Evolutionary conservation across 2,329 filamentous ascomycete species (phyloP).

Genomic region (Penicillium janthinellum): DNA sequence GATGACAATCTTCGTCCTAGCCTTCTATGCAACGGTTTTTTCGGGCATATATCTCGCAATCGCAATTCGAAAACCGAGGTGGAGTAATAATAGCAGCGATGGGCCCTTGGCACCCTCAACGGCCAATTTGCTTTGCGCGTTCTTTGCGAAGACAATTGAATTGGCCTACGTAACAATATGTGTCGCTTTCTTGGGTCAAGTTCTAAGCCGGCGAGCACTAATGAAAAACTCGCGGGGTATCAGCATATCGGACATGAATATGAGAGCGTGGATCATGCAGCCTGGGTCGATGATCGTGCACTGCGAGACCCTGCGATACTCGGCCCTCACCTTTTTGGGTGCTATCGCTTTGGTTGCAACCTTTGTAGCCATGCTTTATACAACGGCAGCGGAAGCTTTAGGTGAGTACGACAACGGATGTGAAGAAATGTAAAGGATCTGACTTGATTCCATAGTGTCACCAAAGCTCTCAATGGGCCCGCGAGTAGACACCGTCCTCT

Average conservation of each 20-base stretch:
- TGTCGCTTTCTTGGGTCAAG: slow-evolving; percentile 73
- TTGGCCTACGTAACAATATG: slow-evolving; percentile 76
- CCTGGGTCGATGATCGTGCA: slow-evolving; percentile 73
- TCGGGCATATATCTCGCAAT: slow-evolving; percentile 62
- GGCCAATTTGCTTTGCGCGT: slow-evolving; percentile 67
- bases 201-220: slow-evolving; percentile 69
- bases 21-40: slow-evolving; percentile 41
- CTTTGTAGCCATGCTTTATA: slow-evolving; percentile 70
- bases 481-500: slow-evolving; percentile 54
- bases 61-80: slow-evolving; percentile 64
- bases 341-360: slow-evolving; percentile 65
- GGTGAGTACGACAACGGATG: slow-evolving; percentile 33
- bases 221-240: slow-evolving; percentile 63
- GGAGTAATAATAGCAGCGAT: slow-evolving; percentile 56
- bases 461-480: slow-evolving; percentile 67
- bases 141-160: slow-evolving; percentile 76
- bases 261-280: slow-evolving; percentile 74
- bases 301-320: slow-evolving; percentile 65
- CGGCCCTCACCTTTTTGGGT: slow-evolving; percentile 65
- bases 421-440: no score
- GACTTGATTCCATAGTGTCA: slow-evolving; percentile 52
- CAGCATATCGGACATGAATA: slow-evolving; percentile 74
- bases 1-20: slow-evolving; percentile 39
- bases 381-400: slow-evolving; percentile 73
- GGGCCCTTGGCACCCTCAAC: slow-evolving; percentile 58